These are phyloP conservation scores for Suhomyces choctaworum DNA, from an alignment of 1,139 yeast genomes.

Conservation along the genomic window DNA sequence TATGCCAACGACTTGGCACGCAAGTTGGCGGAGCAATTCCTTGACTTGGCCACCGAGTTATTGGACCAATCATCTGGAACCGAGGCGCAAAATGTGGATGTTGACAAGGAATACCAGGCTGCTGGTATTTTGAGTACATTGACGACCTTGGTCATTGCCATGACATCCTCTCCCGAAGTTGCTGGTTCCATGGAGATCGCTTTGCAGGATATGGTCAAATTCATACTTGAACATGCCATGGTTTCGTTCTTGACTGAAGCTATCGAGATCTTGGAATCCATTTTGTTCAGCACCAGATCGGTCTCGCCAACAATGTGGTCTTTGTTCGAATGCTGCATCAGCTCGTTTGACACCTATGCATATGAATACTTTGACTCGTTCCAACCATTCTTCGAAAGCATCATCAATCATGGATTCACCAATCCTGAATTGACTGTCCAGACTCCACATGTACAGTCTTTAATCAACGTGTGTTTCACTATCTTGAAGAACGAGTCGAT, in stretches of 20 bases:
- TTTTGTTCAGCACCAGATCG: slow-evolving; percentile 40
- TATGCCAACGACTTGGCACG: slow-evolving; percentile 52
- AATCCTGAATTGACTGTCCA: slow-evolving; percentile 35
- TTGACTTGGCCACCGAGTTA: slow-evolving; percentile 45
- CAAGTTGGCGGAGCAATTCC: slow-evolving; percentile 50
- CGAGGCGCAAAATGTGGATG: slow-evolving; percentile 28
- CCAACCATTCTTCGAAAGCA: slow-evolving; percentile 50
- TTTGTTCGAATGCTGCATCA: slow-evolving; percentile 43
- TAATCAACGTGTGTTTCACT: slow-evolving; percentile 40
- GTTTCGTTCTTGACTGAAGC: slow-evolving; percentile 47
- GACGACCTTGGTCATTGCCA: slow-evolving; percentile 52
- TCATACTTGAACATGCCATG: slow-evolving; percentile 52
- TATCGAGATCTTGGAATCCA: slow-evolving; percentile 51
- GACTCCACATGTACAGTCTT: slow-evolving; percentile 40
- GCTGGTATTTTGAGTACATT: slow-evolving; percentile 52
- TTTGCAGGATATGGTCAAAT: slow-evolving; percentile 42
- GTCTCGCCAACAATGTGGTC: slow-evolving; percentile 52
- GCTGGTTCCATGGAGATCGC: slow-evolving; percentile 42
- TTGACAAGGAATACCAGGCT: slow-evolving; percentile 55
- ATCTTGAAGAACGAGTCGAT: slow-evolving; percentile 36
- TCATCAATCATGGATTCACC: slow-evolving; percentile 49
- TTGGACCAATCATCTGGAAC: slow-evolving; percentile 32
- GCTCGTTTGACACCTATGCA: slow-evolving; percentile 55
- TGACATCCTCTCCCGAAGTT: slow-evolving; percentile 50
- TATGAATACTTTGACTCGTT: slow-evolving; percentile 52